Conservation (phyloP, 1,139 yeast genomes). For the Torulaspora pretoriensis region DNA sequence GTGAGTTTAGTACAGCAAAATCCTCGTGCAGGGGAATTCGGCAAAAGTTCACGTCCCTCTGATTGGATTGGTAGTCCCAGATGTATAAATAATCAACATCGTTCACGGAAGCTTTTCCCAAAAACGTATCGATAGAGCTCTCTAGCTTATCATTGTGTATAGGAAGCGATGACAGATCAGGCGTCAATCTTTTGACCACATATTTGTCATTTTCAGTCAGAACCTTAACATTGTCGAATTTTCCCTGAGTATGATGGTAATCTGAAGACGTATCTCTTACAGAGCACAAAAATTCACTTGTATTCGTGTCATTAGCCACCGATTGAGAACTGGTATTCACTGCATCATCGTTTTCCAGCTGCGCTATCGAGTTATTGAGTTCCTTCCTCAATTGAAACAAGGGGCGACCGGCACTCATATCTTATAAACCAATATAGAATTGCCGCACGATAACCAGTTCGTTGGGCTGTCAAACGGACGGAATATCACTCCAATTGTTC, state of each 20-base stretch:
- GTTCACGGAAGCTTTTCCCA: constrained; percentile 54
- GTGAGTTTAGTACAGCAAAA: constrained; percentile 32
- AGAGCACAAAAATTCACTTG: constrained; percentile 8
- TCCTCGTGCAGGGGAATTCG: constrained; percentile 40
- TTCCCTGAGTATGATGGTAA: constrained; percentile 5
- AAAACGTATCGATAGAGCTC: constrained; percentile 52
- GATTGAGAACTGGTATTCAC: constrained; percentile 5
- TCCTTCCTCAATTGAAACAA: constrained; percentile 27
- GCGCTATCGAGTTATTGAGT: constrained; percentile 10
- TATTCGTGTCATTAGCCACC: constrained; percentile 3
- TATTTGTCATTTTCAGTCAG: constrained; percentile 35
- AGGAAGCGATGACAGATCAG: constrained; percentile 19
- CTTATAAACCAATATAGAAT: neutral
- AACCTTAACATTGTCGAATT: constrained; percentile 16
- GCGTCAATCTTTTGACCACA: constrained; percentile 23
- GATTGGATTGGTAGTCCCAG: constrained; percentile 66
- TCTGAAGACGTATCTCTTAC: constrained; percentile 10
- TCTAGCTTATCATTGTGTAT: constrained; percentile 26
- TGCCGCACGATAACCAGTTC: too few relatives aligned
- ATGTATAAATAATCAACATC: constrained; percentile 52
- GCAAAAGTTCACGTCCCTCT: constrained; percentile 52
- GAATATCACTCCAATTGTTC: too few relatives aligned
- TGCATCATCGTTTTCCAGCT: constrained; percentile 6
- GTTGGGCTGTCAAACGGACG: too few relatives aligned
- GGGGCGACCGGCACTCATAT: constrained; percentile 14